phyloP scores from a whole-genome alignment of 768 basidiomycete genomes.

The Hericium erinaceus region DNA sequence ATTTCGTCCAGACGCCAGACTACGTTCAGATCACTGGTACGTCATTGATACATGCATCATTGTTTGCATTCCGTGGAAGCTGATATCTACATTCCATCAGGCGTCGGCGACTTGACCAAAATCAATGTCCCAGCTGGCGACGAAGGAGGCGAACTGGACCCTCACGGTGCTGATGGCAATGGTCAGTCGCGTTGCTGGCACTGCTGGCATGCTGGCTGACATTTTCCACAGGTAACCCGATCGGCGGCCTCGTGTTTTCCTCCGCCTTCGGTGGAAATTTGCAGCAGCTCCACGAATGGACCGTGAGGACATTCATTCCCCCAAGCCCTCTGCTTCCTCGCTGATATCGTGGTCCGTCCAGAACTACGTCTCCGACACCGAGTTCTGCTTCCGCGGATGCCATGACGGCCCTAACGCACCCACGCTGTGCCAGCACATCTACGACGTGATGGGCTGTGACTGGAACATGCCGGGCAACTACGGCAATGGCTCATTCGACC shows the following conservation, averaged over 20 bases:
- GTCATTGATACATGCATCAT: background rate
- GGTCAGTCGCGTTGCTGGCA: constrained; percentile 21
- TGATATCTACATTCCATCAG: background rate
- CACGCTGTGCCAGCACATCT: constrained; percentile 50
- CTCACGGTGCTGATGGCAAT: constrained; percentile 54
- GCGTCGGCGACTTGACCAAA: constrained; percentile 2
- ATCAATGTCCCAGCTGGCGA: constrained; percentile 57
- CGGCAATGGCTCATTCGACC: constrained; percentile 28
- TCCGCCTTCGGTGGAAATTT: constrained; percentile 46
- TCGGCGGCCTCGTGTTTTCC: constrained; percentile 67
- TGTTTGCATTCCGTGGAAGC: background rate
- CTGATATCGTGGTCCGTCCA: constrained; percentile 16
- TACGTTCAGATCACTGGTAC: constrained; percentile 58
- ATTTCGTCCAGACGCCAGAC: constrained; percentile 65
- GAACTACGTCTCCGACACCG: constrained; percentile 51
- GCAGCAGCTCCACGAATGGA: constrained; percentile 66
- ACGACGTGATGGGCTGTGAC: constrained; percentile 44
- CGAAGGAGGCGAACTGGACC: constrained; percentile 57
- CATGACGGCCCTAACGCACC: constrained; percentile 42
- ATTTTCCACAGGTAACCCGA: constrained; percentile 37
- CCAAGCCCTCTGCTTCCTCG: constrained; percentile 1
- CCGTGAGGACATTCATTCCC: constrained; percentile 28
- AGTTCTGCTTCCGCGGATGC: constrained; percentile 71
- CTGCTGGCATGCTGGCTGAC: background rate
- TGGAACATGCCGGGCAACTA: constrained; percentile 56